Percentiles rank a stretch among this genome's conserved stretches.
Evolutionary conservation across 202 grass and related monocot species (phyloP).

Genomic region (Eragrostis tef): DNA sequence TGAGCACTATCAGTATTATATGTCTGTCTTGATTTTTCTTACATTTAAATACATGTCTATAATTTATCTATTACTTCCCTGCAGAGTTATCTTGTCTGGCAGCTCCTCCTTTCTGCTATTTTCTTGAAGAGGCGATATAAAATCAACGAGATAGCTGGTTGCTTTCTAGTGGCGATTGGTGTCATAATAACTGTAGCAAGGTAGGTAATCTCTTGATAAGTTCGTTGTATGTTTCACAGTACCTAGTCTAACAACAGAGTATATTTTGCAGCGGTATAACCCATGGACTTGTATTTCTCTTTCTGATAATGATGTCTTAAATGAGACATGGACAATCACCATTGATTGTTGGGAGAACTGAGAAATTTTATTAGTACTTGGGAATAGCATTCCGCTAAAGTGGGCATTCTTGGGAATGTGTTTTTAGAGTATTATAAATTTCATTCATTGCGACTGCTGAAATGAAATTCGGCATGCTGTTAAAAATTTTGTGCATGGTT

Average conservation of each 20-base stretch:
- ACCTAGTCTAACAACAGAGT: neutral
- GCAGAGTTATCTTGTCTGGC: constrained; percentile 97
- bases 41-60: constrained; percentile 30
- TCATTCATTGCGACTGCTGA: neutral
- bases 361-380: no score
- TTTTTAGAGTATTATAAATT: constrained; percentile 14
- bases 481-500: neutral
- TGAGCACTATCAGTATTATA: constrained; percentile 40
- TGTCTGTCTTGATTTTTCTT: constrained; percentile 25
- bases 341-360: neutral
- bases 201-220: constrained; percentile 52
- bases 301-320: neutral
- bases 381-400: neutral
- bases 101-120: constrained; percentile 86
- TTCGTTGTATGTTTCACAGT: neutral
- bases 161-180: constrained; percentile 82
- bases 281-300: neutral
- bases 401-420: neutral
- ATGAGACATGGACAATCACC: neutral
- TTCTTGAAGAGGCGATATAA: constrained; percentile 86
- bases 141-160: constrained; percentile 84
- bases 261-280: constrained; percentile 25
- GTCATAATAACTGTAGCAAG: constrained; percentile 94
- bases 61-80: constrained; percentile 54
- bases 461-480: neutral